Conservation (phyloP, 192 early-diverging fungal species). For the Ambispora gerdemannii region DNA sequence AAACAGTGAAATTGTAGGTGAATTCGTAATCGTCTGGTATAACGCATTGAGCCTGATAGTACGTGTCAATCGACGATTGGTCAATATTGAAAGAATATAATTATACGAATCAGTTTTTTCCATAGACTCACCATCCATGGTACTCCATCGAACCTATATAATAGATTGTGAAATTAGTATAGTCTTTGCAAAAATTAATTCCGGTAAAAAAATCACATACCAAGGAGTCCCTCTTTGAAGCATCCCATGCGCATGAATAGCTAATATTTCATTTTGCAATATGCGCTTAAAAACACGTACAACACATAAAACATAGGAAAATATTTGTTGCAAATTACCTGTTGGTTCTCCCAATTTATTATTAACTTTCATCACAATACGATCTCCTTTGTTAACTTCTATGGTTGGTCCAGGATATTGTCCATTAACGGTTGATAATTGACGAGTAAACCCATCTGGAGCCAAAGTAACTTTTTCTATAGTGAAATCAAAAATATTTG, state of each 20-base stretch:
- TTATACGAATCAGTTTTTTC: conserved; percentile 28
- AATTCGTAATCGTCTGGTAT: conserved; percentile 40
- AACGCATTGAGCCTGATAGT: conserved; percentile 37
- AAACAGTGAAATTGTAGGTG: conserved; percentile 41
- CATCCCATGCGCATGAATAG: conserved; percentile 29
- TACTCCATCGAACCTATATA: conserved; percentile 32
- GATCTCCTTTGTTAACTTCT: conserved; percentile 48
- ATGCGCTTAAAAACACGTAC: conserved; percentile 28
- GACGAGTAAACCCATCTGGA: conserved; percentile 43
- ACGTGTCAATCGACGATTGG: conserved; percentile 29
- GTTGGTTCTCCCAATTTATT: conserved; percentile 31
- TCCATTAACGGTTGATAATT: conserved; percentile 46
- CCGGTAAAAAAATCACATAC: conserved; percentile 23
- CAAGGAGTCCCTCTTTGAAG: conserved; percentile 30
- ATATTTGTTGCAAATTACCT: conserved; percentile 33
- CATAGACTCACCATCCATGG: conserved; percentile 31
- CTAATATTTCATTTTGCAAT: conserved; percentile 30
- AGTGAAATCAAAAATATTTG: conserved; percentile 28
- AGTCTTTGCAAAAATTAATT: conserved; percentile 32
- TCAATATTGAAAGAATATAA: conserved; percentile 31
- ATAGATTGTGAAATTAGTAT: conserved; percentile 31
- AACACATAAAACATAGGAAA: conserved; percentile 30
- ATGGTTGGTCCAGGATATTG: conserved; percentile 58
- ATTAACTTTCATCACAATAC: conserved; percentile 45
- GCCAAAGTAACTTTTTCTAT: conserved; percentile 36